Percentiles rank a stretch among this genome's conserved stretches.
phyloP scores from a whole-genome alignment of 768 basidiomycete genomes.

The Mycena leptocephala region DNA sequence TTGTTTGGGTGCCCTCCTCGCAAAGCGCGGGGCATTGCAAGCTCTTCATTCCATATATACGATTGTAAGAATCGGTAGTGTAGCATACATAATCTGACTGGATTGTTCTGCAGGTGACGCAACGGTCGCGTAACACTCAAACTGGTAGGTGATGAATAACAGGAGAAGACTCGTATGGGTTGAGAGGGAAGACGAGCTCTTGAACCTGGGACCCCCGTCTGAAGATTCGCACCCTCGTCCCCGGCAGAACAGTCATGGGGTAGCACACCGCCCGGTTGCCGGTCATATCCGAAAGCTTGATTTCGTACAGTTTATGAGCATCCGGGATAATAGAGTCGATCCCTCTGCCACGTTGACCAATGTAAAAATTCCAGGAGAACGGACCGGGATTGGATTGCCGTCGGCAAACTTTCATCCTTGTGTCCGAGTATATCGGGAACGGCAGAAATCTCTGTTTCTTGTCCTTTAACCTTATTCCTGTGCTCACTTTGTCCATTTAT shows the following conservation, averaged over 20 bases:
- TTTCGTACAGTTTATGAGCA: neutral
- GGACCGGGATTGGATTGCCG: constrained; percentile 24
- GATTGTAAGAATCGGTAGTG: too few relatives aligned
- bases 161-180: neutral
- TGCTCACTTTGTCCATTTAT: too few relatives aligned
- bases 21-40: too few relatives aligned
- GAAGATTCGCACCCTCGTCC: constrained; percentile 1
- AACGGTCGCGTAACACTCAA: neutral
- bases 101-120: too few relatives aligned
- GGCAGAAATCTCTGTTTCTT: too few relatives aligned
- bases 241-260: constrained; percentile 1
- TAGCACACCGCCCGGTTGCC: neutral
- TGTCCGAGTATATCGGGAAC: too few relatives aligned
- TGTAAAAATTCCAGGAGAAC: constrained; percentile 10
- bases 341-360: neutral
- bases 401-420: too few relatives aligned
- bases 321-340: constrained; percentile 1
- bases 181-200: constrained; percentile 1
- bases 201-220: neutral
- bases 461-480: too few relatives aligned
- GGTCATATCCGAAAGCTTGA: constrained; percentile 1
- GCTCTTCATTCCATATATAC: too few relatives aligned
- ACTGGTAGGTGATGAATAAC: neutral
- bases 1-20: too few relatives aligned
- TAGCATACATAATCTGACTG: too few relatives aligned